A percentile compares a stretch with the other conserved stretches of the same genome.
Evolutionary conservation across 1,284 basidiomycete genomes (phyloP).

Genomic region (Pseudomicrostroma phylloplanum): DNA sequence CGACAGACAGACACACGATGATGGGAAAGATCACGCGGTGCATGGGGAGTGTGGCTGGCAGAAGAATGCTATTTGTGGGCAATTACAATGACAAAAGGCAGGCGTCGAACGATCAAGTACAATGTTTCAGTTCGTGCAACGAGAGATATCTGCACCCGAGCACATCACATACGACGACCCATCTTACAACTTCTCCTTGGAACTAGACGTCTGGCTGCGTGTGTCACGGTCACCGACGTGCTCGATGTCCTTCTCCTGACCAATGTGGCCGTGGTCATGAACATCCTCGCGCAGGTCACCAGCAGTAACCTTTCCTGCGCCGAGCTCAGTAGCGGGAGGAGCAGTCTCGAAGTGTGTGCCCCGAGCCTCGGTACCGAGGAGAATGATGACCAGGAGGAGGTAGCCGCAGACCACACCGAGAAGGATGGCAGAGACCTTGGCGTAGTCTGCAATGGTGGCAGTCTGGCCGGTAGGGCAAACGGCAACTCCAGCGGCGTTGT

Average conservation of each 20-base stretch:
- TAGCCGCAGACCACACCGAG: slow-evolving; percentile 60
- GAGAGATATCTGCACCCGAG: too few species aligned
- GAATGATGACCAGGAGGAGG: slow-evolving; percentile 24
- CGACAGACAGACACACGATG: too few species aligned
- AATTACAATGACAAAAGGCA: too few species aligned
- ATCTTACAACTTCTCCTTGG: too few species aligned
- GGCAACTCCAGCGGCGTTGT: slow-evolving; percentile 10
- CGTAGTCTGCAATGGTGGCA: slow-evolving; percentile 56
- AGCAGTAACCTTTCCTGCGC: slow-evolving; percentile 10
- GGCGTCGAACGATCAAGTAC: too few species aligned
- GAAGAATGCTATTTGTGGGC: too few species aligned
- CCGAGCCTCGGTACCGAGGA: slow-evolving; percentile 13
- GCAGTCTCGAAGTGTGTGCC: slow-evolving; percentile 14
- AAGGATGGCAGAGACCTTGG: slow-evolving; percentile 76
- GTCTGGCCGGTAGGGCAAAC: not conserved
- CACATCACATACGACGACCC: too few species aligned
- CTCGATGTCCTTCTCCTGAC: slow-evolving; percentile 5
- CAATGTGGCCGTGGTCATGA: not conserved
- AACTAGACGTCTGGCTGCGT: too few species aligned
- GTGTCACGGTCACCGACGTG: not conserved
- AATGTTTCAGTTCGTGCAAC: too few species aligned
- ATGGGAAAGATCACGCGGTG: too few species aligned
- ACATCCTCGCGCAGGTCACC: slow-evolving; percentile 10
- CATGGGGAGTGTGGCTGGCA: too few species aligned
- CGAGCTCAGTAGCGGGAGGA: slow-evolving; percentile 9